These are phyloP conservation scores for Moricandia arvensis DNA, from an alignment of 345 rosid genomes.

Conservation along the genomic window DNA sequence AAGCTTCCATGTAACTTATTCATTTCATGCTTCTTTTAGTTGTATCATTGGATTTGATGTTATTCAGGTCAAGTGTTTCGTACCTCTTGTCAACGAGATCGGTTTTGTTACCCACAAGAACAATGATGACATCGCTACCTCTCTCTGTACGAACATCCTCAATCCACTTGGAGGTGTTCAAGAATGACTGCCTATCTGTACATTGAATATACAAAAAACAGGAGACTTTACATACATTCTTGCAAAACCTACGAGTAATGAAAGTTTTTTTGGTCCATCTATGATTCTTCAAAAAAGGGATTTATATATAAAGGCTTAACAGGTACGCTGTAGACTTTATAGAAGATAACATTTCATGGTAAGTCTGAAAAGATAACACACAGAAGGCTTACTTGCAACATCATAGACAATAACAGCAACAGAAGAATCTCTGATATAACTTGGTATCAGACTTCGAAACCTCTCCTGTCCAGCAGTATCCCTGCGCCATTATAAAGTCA, in stretches of 20 bases:
- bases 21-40: neutral
- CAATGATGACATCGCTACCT: conserved; percentile 86
- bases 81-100: conserved; percentile 88
- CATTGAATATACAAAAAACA: neutral
- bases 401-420: conserved; percentile 94
- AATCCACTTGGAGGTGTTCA: conserved; percentile 90
- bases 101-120: conserved; percentile 89
- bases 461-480: conserved; percentile 99
- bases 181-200: conserved; percentile 83
- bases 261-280: neutral
- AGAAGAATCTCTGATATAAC: conserved; percentile 93
- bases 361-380: neutral
- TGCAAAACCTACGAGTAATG: neutral
- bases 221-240: neutral
- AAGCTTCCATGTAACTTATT: neutral
- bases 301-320: neutral
- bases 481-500: conserved; percentile 44
- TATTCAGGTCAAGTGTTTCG: neutral
- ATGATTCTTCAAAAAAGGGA: neutral
- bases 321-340: neutral
- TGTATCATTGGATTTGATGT: neutral
- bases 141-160: conserved; percentile 89
- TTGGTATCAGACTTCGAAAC: conserved; percentile 90
- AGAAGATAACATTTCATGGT: neutral
- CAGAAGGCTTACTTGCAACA: conserved; percentile 66